These are phyloP conservation scores for Halocafeteria seosinensis DNA, from an alignment of 108 stramenopile genomes.

Conservation along the genomic window DNA sequence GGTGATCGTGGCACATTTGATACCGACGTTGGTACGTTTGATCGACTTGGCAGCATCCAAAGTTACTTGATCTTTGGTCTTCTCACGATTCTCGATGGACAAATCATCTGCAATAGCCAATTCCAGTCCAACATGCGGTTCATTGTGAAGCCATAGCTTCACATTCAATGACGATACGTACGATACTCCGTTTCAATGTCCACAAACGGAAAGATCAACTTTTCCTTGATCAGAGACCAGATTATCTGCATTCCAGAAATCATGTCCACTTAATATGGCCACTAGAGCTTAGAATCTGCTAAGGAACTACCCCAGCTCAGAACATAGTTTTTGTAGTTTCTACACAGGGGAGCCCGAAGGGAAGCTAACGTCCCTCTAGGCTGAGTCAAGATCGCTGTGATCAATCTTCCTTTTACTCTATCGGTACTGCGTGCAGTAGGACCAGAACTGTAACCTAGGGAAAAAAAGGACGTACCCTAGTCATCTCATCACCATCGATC, in stretches of 20 bases:
- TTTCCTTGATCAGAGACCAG: conserved; percentile 21
- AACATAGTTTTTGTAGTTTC: no score
- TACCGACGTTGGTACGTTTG: conserved; percentile 29
- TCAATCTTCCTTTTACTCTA: background rate
- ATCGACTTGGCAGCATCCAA: conserved; percentile 29
- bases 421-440: background rate
- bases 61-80: conserved; percentile 29
- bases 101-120: conserved; percentile 30
- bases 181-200: conserved; percentile 29
- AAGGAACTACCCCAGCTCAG: background rate
- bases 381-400: background rate
- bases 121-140: no score
- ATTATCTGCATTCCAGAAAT: background rate
- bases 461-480: conserved; percentile 5
- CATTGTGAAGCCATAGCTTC: no score
- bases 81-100: conserved; percentile 25
- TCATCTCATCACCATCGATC: conserved; percentile 31
- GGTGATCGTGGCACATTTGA: conserved; percentile 34
- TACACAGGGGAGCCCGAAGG: background rate
- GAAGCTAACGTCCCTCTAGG: background rate
- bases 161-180: no score
- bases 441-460: background rate
- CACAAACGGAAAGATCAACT: conserved; percentile 28
- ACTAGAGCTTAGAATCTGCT: background rate
- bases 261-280: background rate